Conservation (phyloP, 257 asterid genomes). For the Pogostemon cablin region DNA sequence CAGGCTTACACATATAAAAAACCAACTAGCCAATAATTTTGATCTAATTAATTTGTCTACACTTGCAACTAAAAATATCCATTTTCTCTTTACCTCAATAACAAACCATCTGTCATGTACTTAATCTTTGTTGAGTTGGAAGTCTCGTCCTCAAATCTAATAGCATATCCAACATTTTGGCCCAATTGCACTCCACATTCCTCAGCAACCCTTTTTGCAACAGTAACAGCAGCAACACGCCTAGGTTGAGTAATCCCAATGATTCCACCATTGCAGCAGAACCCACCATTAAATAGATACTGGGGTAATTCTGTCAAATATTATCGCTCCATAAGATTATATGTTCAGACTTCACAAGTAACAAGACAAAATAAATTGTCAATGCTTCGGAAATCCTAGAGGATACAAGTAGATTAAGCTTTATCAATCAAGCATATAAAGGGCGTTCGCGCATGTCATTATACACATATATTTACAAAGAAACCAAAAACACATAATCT, state of each 20-base stretch:
- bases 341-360: slow-evolving; percentile 16
- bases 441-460: slow-evolving; percentile 11
- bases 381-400: slow-evolving; percentile 21
- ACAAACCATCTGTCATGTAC: slow-evolving; percentile 95
- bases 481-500: slow-evolving; percentile 5
- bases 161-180: slow-evolving; percentile 89
- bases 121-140: slow-evolving; percentile 80
- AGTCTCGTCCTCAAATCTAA: slow-evolving; percentile 91
- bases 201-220: slow-evolving; percentile 95
- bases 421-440: slow-evolving; percentile 19
- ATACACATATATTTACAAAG: slow-evolving; percentile 4
- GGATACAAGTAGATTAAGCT: slow-evolving; percentile 11
- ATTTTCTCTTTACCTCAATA: slow-evolving; percentile 63
- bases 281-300: slow-evolving; percentile 78
- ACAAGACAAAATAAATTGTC: slow-evolving; percentile 8
- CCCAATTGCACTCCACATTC: slow-evolving; percentile 81
- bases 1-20: slow-evolving; percentile 4
- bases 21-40: slow-evolving; percentile 7
- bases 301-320: slow-evolving; percentile 82
- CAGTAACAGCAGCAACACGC: slow-evolving; percentile 97
- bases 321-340: slow-evolving; percentile 24
- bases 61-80: slow-evolving; percentile 21
- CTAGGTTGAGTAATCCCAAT: slow-evolving; percentile 97
- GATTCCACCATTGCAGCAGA: slow-evolving; percentile 75
- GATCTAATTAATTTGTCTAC: not conserved